phyloP scores from a whole-genome alignment of 768 basidiomycete species.

The Tylopilus plumbeoviolaceoides region DNA sequence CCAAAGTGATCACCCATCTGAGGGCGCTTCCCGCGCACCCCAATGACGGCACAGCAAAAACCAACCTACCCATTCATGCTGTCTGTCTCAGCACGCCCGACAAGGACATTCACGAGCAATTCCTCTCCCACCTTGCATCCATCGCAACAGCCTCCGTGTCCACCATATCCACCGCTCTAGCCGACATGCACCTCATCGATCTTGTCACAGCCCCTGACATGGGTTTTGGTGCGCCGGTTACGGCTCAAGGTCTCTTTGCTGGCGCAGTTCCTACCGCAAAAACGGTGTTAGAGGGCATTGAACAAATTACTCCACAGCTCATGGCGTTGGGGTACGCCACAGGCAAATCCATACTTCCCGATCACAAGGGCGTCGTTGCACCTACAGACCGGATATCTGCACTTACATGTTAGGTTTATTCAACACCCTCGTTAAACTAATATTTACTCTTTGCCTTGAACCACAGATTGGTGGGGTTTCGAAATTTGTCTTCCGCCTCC shows the following conservation, averaged over 20 bases:
- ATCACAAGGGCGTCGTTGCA: slow-evolving; percentile 67
- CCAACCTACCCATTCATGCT: slow-evolving; percentile 61
- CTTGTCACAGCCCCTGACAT: slow-evolving; percentile 58
- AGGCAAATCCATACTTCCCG: slow-evolving; percentile 57
- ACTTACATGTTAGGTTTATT: slow-evolving; percentile 62
- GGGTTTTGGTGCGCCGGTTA: slow-evolving; percentile 73
- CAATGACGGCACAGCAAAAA: slow-evolving; percentile 6
- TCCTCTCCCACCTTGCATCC: slow-evolving; percentile 51
- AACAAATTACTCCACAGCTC: slow-evolving; percentile 70
- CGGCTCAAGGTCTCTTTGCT: slow-evolving; percentile 60
- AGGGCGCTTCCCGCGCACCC: slow-evolving; percentile 46
- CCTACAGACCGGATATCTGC: slow-evolving; percentile 76
- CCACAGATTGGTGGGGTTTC: slow-evolving; percentile 85
- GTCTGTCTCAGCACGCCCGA: slow-evolving; percentile 69
- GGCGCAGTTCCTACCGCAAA: slow-evolving; percentile 75
- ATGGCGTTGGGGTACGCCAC: slow-evolving; percentile 78
- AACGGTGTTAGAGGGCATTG: slow-evolving; percentile 63
- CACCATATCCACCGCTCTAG: slow-evolving; percentile 46
- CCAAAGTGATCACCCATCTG: slow-evolving; percentile 69
- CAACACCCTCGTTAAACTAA: slow-evolving; percentile 4
- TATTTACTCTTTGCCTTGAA: not conserved
- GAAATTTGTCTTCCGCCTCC: slow-evolving; percentile 75
- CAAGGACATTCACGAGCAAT: slow-evolving; percentile 53
- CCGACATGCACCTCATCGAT: slow-evolving; percentile 59
- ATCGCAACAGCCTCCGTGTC: slow-evolving; percentile 49